Percentiles rank a stretch among this genome's conserved stretches.
phyloP scores from a whole-genome alignment of 345 rosid species.

The Anacardium occidentale region DNA sequence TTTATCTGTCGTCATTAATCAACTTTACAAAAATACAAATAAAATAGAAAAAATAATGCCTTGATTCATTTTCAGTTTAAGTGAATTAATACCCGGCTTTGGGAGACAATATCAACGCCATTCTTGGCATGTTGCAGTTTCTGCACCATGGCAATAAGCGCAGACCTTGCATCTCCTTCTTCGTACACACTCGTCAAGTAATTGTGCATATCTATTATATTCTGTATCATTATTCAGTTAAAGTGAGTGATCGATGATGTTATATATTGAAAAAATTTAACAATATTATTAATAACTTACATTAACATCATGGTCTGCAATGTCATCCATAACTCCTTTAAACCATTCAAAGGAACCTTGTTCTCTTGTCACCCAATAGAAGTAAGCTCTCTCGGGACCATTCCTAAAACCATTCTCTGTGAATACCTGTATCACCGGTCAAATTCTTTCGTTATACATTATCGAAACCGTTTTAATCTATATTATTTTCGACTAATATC shows the following conservation, averaged over 20 bases:
- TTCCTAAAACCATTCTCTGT: conserved; percentile 22
- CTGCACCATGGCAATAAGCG: conserved; percentile 90
- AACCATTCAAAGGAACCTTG: conserved; percentile 98
- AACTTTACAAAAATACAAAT: conserved; percentile 14
- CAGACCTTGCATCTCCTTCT: conserved; percentile 97
- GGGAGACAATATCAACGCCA: conserved; percentile 85
- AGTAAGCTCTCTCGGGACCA: conserved; percentile 86
- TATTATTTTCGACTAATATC: too few relatives aligned
- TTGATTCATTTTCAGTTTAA: not conserved
- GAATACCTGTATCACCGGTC: conserved; percentile 11
- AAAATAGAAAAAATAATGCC: not conserved
- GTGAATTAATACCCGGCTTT: conserved; percentile 65
- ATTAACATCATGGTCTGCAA: conserved; percentile 67
- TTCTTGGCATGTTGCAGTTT: conserved; percentile 92
- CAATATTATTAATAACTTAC: conserved; percentile 31
- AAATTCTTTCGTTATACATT: conserved; percentile 5
- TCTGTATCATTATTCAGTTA: conserved; percentile 35
- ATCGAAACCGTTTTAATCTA: not conserved
- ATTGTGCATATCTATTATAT: conserved; percentile 95
- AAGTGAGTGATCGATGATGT: not conserved
- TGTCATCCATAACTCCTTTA: conserved; percentile 97
- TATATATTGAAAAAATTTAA: not conserved
- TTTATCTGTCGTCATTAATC: conserved; percentile 50
- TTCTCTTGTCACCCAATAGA: conserved; percentile 96
- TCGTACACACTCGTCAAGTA: conserved; percentile 93